Evolutionary conservation across 2,329 filamentous ascomycete genomes (phyloP), one percentile per base, ranked within the genome.

Genomic region (Talaromyces amestolkiae): DNA sequence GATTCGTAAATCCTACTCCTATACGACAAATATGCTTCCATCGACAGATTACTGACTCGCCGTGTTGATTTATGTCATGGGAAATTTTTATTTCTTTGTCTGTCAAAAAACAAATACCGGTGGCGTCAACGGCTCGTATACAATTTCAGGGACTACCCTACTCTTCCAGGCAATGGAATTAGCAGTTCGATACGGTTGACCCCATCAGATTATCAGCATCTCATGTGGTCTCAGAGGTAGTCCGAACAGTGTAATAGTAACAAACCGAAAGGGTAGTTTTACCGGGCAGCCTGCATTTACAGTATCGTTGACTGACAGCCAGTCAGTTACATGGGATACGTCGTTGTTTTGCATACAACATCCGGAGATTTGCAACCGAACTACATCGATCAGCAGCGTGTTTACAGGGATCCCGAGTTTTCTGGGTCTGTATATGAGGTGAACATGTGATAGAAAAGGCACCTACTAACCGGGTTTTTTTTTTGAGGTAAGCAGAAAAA

Each of bases 351-450:
- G 45, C 17, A 41, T 27, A 19, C 49, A 56, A 56, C 19, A 27
- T 27, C 51, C 61, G 61, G 61, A 63, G 39, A 63, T 63, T 63
- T 43, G 51, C n/a, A 63, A 58, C n/a, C 53, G 39, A 58, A 45
- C 61, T 33, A 63, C 51, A 39, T 45, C 11, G 53, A 58, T 27
- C 56, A 45, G 61, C 51, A 45, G 61, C 61, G n/a, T 63, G 61
- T 47, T 10, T 56, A 58, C 37, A 56, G 51, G 61, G 61, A 49
- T 63, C 7, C 15, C 8, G 39, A 17, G 10, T 58, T 1, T 39
- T 9, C 22, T 27, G 31, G 61, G 11, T 41, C 13, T 47, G 37
- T 43, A 51, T 43, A 27, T 49, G 22, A 37, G 13, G 22, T 31
- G 61, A 58, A 47, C 37, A 56, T 58, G 53, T 56, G 53, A 63